Evolutionary conservation across 2,329 filamentous ascomycete genomes (phyloP).

Genomic region (Sclerotinia borealis): DNA sequence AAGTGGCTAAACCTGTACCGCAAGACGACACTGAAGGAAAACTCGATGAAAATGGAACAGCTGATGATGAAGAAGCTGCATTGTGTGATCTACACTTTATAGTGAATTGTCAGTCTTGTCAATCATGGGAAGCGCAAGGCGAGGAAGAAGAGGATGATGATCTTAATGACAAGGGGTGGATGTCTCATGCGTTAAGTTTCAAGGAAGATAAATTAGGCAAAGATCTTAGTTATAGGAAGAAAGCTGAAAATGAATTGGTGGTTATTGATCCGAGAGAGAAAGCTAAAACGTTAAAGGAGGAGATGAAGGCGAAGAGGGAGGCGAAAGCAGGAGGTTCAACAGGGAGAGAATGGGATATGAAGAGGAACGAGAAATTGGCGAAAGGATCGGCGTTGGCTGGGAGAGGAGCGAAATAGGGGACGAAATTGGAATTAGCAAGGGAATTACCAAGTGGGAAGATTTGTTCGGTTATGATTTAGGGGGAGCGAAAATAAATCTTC

Average conservation of each 20-base stretch:
- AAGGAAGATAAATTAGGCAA: slow-evolving; percentile 87
- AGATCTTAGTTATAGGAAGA: slow-evolving; percentile 80
- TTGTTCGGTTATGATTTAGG: not conserved
- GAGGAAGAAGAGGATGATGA: slow-evolving; percentile 47
- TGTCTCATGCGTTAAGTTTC: slow-evolving; percentile 79
- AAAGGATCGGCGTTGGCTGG: slow-evolving; percentile 48
- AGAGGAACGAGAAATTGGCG: slow-evolving; percentile 51
- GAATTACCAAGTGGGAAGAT: not conserved
- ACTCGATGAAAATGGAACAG: slow-evolving; percentile 26
- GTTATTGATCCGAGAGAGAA: slow-evolving; percentile 91
- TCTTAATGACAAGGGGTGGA: slow-evolving; percentile 67
- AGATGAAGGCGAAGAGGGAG: slow-evolving; percentile 54
- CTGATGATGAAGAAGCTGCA: slow-evolving; percentile 61
- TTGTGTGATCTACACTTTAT: slow-evolving; percentile 96
- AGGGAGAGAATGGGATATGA: slow-evolving; percentile 54
- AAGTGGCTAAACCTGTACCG: slow-evolving; percentile 25
- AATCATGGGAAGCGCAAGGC: slow-evolving; percentile 61
- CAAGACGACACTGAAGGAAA: slow-evolving; percentile 17
- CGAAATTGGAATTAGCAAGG: not conserved
- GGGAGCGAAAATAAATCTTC: not conserved
- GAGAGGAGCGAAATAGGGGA: slow-evolving; percentile 46
- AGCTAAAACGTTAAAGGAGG: slow-evolving; percentile 63
- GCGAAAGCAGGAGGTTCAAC: slow-evolving; percentile 40
- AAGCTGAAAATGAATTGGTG: slow-evolving; percentile 83
- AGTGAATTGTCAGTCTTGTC: slow-evolving; percentile 87